Evolutionary conservation across 306 rosid genomes (phyloP), one percentile per base, ranked within the genome.

Genomic region (Vigna radiata): DNA sequence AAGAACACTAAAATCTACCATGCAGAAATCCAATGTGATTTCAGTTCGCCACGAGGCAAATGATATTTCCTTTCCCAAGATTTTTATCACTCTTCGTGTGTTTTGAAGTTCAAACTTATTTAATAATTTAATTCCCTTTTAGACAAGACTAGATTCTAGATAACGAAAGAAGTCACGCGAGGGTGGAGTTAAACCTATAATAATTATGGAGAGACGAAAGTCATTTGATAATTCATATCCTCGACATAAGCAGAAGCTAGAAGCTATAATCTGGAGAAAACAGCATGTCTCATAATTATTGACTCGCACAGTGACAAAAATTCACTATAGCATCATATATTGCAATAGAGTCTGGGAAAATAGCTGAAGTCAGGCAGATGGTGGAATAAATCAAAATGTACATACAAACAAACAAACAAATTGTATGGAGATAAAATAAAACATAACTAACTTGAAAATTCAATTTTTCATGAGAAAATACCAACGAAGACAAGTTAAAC

Each of bases 121-220:
- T 71, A 71, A 31, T 58, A 70, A 36, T 15, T 48, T 61, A 66
- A 41, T 48, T 62, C 7, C 21, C 13, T 64, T 63, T 36, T 41
- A 61, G 25, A 21, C 21, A 18, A 48, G 72, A 37, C 10, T 58
- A 58, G 56, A 41, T 73, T 46, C 76, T n/a, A 47, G 44, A 73
- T 68, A 70, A 74, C 73, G 62, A 70, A 74, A 80, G 62, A 55
- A 80, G 70, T 44, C 9, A 78, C n/a, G 48, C 43, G 15, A 12
- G 37, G 59, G 55, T 55, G 37, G 37, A 13, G 16, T 29, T 31
- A 58, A 53, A 52, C 56, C 81, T 55, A 77, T 37, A 77, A 53
- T 17, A 39, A 25, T 41, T 56, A 6, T 65, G 56, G 44, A 76
- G 46, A 66, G n/a, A 53, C 67, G 50, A 68, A 77, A 56, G 21